A percentile compares a stretch with the other conserved stretches of the same genome.
These are phyloP conservation scores for Trichopus zeylanicus DNA, from an alignment of 116 monocot species.

Conservation along the genomic window DNA sequence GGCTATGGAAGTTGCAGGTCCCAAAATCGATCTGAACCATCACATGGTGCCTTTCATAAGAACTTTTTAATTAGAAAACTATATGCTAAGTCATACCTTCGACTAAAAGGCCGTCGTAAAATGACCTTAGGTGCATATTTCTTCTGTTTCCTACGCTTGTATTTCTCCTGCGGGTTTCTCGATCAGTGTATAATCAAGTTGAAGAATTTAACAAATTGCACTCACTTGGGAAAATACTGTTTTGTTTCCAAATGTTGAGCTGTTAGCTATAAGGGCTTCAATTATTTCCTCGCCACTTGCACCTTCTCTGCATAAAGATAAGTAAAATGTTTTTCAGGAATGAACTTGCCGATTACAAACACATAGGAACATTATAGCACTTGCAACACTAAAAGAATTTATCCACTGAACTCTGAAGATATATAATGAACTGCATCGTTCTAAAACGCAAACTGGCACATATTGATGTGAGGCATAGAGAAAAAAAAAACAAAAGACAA, in stretches of 20 bases:
- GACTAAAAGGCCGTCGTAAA: slow-evolving; percentile 72
- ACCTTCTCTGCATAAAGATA: slow-evolving; percentile 51
- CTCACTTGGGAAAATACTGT: slow-evolving; percentile 82
- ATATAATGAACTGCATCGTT: too few relatives aligned
- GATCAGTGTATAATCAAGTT: slow-evolving; percentile 17
- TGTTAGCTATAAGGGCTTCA: slow-evolving; percentile 92
- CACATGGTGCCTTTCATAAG: too few relatives aligned
- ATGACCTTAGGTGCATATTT: slow-evolving; percentile 98
- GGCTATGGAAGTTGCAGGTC: neutral
- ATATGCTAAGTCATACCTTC: slow-evolving; percentile 44
- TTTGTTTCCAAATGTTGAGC: slow-evolving; percentile 88
- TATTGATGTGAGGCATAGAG: too few relatives aligned
- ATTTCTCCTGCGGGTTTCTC: slow-evolving; percentile 68
- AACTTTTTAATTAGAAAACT: neutral
- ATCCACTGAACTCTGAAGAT: too few relatives aligned
- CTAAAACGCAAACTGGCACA: too few relatives aligned
- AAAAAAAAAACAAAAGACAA: too few relatives aligned
- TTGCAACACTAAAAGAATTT: too few relatives aligned
- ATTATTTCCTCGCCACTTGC: slow-evolving; percentile 77
- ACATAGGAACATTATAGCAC: neutral
- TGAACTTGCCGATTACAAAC: neutral
- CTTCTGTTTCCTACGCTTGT: slow-evolving; percentile 85
- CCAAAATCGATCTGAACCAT: neutral
- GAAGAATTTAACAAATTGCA: neutral
- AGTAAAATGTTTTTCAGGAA: neutral